Evolutionary conservation across 2,329 filamentous ascomycete genomes (phyloP).

Genomic region (Drechslerella coelobrocha): DNA sequence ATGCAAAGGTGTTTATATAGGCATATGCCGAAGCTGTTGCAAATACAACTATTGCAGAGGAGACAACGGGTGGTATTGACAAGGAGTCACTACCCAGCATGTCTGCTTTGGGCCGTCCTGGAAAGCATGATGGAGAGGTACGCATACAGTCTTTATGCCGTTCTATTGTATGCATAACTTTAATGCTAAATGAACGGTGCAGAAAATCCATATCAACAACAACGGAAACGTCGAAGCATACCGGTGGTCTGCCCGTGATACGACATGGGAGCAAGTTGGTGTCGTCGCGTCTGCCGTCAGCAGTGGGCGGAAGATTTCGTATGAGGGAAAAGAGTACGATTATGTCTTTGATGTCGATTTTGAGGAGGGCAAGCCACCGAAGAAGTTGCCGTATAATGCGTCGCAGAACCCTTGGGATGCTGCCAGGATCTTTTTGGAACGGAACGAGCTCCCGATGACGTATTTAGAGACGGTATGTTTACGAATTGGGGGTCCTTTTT

Average conservation of each 20-base stretch:
- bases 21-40: constrained; percentile 81
- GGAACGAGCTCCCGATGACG: constrained; percentile 83
- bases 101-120: constrained; percentile 82
- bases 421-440: constrained; percentile 85
- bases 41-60: constrained; percentile 82
- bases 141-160: constrained; percentile 66
- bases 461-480: constrained; percentile 78
- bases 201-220: constrained; percentile 68
- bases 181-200: constrained; percentile 67
- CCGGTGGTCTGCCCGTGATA: constrained; percentile 53
- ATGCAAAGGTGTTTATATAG: constrained; percentile 24
- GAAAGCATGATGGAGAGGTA: constrained; percentile 95
- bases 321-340: constrained; percentile 88
- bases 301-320: constrained; percentile 79
- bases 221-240: constrained; percentile 54
- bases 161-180: neutral
- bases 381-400: constrained; percentile 93
- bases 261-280: constrained; percentile 80
- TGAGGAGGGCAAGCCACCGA: constrained; percentile 86
- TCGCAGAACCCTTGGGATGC: constrained; percentile 91
- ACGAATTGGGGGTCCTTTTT: neutral
- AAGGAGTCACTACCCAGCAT: constrained; percentile 90
- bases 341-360: constrained; percentile 97
- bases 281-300: constrained; percentile 89
- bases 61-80: constrained; percentile 72